Base-by-base conservation (phyloP, 2,329 filamentous ascomycete genomes). In the Aspergillus sp. region DNA sequence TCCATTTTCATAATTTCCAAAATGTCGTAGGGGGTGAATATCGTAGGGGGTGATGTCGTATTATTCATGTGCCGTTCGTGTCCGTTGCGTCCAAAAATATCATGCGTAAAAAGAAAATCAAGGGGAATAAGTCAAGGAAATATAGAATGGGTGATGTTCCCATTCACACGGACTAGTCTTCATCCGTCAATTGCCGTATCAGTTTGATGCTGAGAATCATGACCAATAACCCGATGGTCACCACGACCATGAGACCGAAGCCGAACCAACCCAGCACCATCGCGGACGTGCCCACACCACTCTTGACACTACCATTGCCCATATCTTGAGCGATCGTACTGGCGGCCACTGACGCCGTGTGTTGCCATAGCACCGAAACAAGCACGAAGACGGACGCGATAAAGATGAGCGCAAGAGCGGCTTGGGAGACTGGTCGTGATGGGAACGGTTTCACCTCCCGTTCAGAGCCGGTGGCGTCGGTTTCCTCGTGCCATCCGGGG, bases 241-340 rank as follows among this genome's bases (percentile, higher is more conserved):
- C 94, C 63, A 98, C 89, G 69, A 99, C 96, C 65, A 99, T 83
- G 55, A 98, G 77, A 22, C 91, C 90, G 72, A 99, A 98, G 47
- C 91, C 91, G 78, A 99, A 98, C 95, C 95, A 99, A 60, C 95
- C 95, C 71, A 99, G 83, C 18, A 97, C 91, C 91, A 99, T 98
- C 58, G 95, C 94, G 45, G 89, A 91, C 52, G 91, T 93, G n/a
- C 93, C 93, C 12, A 97, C 92, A 36, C 93, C 93, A 58, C 89
- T 91, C 74, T 84, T 87, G 58, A 97, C 91, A 65, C 88, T 91
- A 49, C 93, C 93, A 75, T 97, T 97, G 39, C 90, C 93, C 66
- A 97, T 86, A 72, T 96, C 92, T 81, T 96, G 91, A 1, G 93
- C 92, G 65, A 99, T 93, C 65, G 96, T 90, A 61, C 92, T 92